These are phyloP conservation scores for Catunica adiposa DNA, from an alignment of 2,329 filamentous ascomycete genomes.

Conservation along the genomic window DNA sequence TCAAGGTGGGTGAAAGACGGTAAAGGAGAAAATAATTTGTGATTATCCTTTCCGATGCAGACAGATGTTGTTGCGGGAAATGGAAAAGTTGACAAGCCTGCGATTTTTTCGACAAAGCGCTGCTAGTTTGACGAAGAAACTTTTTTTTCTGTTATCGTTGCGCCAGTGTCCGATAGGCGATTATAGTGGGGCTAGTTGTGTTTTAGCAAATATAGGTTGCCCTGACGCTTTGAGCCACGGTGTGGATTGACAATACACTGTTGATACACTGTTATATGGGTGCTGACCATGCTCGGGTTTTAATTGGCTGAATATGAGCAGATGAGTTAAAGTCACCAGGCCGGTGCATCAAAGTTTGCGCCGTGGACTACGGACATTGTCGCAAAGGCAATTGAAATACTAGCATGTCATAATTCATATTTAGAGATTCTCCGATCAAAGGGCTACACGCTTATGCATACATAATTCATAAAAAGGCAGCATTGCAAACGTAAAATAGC, in stretches of 20 bases:
- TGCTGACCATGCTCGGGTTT: constrained; percentile 6
- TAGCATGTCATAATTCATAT: not conserved
- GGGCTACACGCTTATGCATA: not conserved
- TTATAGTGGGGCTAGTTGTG: constrained; percentile 12
- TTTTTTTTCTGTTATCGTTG: constrained; percentile 15
- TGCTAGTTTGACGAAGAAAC: constrained; percentile 9
- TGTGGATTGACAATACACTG: not conserved
- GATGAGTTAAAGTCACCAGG: not conserved
- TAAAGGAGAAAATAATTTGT: not conserved
- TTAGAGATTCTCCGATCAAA: not conserved
- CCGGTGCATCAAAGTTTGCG: constrained; percentile 4
- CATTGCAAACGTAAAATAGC: not conserved
- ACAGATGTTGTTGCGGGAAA: not conserved
- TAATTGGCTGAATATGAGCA: not conserved
- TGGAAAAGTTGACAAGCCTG: not conserved
- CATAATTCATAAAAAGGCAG: not conserved
- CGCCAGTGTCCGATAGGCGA: constrained; percentile 13
- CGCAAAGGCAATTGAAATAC: not conserved
- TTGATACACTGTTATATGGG: not conserved
- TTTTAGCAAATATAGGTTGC: constrained; percentile 4
- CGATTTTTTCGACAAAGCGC: not conserved
- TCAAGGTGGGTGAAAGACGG: not conserved
- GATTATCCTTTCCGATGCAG: not conserved
- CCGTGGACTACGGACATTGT: not conserved
- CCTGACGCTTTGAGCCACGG: constrained; percentile 1